Evolutionary conservation across 1,284 basidiomycete genomes (phyloP).

Genomic region (Trichosporon coremiiforme): DNA sequence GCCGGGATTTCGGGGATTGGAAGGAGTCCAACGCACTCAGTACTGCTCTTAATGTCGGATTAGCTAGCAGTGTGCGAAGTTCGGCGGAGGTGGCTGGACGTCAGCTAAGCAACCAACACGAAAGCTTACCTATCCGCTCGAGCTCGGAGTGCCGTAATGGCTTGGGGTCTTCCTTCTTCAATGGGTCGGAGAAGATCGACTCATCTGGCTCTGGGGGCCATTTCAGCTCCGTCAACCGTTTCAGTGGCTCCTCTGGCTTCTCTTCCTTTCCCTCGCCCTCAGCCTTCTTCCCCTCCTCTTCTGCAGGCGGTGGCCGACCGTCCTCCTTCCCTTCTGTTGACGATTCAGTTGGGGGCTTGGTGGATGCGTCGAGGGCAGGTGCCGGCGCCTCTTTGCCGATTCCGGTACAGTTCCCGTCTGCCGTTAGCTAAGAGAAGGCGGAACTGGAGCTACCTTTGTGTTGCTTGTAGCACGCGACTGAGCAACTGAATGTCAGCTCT

Average conservation of each 20-base stretch:
- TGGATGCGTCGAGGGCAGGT: constrained; percentile 16
- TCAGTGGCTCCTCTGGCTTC: constrained; percentile 19
- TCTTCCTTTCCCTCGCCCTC: background rate
- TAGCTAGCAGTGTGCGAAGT: constrained; percentile 43
- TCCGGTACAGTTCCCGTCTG: constrained; percentile 20
- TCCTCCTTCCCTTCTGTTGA: background rate
- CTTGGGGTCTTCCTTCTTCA: constrained; percentile 53
- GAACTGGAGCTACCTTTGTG: constrained; percentile 47
- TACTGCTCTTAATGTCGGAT: constrained; percentile 40
- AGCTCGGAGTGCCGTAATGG: constrained; percentile 50
- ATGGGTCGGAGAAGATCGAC: constrained; percentile 48
- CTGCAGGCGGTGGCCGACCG: background rate
- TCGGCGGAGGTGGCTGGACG: constrained; percentile 44
- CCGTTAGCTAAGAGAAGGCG: constrained; percentile 9
- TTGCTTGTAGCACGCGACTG: constrained; percentile 53
- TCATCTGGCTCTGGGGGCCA: constrained; percentile 54
- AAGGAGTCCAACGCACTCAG: constrained; percentile 44
- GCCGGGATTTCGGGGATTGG: constrained; percentile 30
- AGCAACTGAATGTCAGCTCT: constrained; percentile 46
- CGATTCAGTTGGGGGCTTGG: too few species aligned
- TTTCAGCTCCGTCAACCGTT: constrained; percentile 42
- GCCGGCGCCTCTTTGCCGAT: constrained; percentile 19
- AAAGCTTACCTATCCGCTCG: constrained; percentile 50
- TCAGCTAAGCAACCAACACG: too few species aligned
- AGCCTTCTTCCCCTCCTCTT: background rate